These are phyloP conservation scores for Pythium phragmiticola DNA, from an alignment of 352 stramenopile genomes.

Conservation along the genomic window DNA sequence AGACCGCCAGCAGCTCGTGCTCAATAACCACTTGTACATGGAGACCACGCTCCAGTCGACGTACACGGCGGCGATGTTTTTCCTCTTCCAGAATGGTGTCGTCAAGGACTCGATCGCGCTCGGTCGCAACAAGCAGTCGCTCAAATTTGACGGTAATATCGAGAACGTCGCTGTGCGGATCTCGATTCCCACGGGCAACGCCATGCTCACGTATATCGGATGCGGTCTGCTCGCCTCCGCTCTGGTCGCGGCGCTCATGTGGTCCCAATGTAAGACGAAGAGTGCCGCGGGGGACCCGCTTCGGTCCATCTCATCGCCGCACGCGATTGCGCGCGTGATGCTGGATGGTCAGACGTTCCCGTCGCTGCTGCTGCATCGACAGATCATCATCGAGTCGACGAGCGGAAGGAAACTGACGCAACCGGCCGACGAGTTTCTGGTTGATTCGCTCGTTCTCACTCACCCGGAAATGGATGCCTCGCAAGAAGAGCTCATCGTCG, in stretches of 20 bases:
- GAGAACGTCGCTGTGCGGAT: not conserved
- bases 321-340: conserved; percentile 1
- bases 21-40: conserved; percentile 18
- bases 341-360: not conserved
- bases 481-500: not conserved
- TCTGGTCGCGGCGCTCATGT: not conserved
- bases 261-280: not conserved
- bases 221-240: not conserved
- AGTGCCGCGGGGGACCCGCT: not conserved
- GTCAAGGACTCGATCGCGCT: not conserved
- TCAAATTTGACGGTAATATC: conserved; percentile 1
- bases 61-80: conserved; percentile 1
- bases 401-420: not conserved
- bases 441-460: not conserved
- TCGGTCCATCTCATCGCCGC: not conserved
- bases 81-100: conserved; percentile 2
- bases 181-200: not conserved
- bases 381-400: not conserved
- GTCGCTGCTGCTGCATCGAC: not conserved
- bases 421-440: not conserved
- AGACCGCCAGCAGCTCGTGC: conserved; percentile 8
- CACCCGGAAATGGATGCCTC: not conserved
- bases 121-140: not conserved
- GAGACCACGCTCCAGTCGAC: not conserved
- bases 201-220: not conserved